These are phyloP conservation scores for Aspergillus sp. DNA, from an alignment of 2,329 filamentous ascomycete genomes.

Conservation along the genomic window DNA sequence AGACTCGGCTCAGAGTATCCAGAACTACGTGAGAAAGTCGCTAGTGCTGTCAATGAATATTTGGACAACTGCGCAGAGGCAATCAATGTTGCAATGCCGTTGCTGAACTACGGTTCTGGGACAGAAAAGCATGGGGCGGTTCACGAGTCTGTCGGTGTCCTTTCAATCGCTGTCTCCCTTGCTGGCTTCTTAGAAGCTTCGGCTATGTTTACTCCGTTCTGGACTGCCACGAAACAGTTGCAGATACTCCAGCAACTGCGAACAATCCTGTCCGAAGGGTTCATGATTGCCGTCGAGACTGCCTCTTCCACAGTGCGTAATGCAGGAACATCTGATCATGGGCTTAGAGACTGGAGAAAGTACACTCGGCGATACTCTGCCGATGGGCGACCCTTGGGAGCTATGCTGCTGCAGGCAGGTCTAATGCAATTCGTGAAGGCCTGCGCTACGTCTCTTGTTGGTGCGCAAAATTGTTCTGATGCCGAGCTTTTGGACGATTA, in stretches of 20 bases:
- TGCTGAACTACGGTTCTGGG: constrained; percentile 59
- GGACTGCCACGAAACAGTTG: constrained; percentile 72
- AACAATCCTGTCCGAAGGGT: constrained; percentile 75
- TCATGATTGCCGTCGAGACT: constrained; percentile 82
- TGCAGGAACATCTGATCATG: constrained; percentile 63
- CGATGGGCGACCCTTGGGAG: constrained; percentile 76
- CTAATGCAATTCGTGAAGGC: constrained; percentile 84
- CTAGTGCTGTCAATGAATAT: constrained; percentile 69
- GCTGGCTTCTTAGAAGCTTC: constrained; percentile 85
- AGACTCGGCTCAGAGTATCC: constrained; percentile 72
- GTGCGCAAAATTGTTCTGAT: constrained; percentile 58
- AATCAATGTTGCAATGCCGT: constrained; percentile 55
- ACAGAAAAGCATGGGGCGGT: constrained; percentile 33
- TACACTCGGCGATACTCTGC: constrained; percentile 80
- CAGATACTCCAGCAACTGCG: constrained; percentile 70
- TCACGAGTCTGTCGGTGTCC: constrained; percentile 66
- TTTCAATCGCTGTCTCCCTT: constrained; percentile 80
- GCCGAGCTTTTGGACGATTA: constrained; percentile 72
- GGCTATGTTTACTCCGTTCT: constrained; percentile 75
- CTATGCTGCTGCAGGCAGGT: constrained; percentile 85
- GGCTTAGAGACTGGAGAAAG: constrained; percentile 81
- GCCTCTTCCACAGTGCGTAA: constrained; percentile 89
- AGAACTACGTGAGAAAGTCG: constrained; percentile 65
- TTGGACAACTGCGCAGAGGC: constrained; percentile 67
- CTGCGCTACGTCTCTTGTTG: constrained; percentile 70